Evolutionary conservation across 495 filamentous ascomycete genomes (phyloP).

Genomic region (Neurospora intermedia): DNA sequence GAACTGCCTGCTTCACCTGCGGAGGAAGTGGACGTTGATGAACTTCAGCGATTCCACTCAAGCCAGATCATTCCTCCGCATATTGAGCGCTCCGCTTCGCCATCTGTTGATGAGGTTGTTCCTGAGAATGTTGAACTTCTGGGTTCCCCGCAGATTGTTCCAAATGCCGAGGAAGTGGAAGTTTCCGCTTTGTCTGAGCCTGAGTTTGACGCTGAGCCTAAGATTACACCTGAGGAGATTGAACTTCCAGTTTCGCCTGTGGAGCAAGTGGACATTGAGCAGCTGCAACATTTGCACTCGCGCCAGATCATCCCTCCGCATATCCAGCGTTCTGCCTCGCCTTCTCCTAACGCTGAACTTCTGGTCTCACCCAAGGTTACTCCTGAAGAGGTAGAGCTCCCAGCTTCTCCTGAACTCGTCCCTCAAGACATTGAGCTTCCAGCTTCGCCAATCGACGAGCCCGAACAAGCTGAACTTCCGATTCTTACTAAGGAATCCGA

Average conservation of each 20-base stretch:
- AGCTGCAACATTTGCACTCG: background rate
- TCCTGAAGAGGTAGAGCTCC: too few relatives aligned
- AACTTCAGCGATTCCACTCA: background rate
- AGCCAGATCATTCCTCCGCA: background rate
- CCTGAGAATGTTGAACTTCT: background rate
- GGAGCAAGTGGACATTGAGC: background rate
- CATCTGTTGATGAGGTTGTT: background rate
- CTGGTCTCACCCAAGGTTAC: too few relatives aligned
- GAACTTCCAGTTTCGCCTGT: background rate
- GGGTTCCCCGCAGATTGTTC: background rate
- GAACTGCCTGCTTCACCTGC: background rate
- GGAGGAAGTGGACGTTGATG: background rate
- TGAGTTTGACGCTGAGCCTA: too few relatives aligned
- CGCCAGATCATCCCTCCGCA: background rate
- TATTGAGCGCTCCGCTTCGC: background rate
- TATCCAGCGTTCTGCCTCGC: background rate
- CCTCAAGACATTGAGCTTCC: background rate
- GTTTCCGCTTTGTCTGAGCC: background rate
- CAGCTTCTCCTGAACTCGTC: too few relatives aligned
- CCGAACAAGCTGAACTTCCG: too few relatives aligned
- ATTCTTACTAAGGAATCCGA: too few relatives aligned
- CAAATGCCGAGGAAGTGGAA: background rate
- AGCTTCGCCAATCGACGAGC: background rate
- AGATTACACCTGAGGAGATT: background rate
- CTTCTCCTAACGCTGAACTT: too few relatives aligned